These are phyloP conservation scores for Giardia duodenalis DNA, from an alignment of 208 protist genomes.

Conservation along the genomic window DNA sequence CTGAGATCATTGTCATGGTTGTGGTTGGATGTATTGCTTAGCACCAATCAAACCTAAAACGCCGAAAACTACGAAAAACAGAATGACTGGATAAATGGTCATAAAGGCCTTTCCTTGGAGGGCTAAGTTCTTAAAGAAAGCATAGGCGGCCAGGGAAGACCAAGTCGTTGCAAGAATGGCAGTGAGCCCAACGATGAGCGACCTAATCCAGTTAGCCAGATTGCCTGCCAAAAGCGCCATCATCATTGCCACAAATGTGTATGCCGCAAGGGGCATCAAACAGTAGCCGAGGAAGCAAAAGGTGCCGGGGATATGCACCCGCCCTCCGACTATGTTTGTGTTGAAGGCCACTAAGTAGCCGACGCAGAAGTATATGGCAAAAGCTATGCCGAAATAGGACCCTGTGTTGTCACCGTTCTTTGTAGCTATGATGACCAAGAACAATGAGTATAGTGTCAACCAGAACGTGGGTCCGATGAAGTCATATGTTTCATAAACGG, in stretches of 20 bases:
- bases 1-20: too few relatives aligned
- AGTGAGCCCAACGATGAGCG: not conserved
- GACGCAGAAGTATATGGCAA: not conserved
- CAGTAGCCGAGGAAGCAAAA: not conserved
- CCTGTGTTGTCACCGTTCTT: not conserved
- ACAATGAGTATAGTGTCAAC: not conserved
- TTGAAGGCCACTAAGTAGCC: not conserved
- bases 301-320: not conserved
- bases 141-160: not conserved
- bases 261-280: not conserved
- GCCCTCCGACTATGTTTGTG: not conserved
- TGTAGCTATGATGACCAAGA: not conserved
- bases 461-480: not conserved
- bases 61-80: not conserved
- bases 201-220: not conserved
- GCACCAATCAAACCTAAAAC: not conserved
- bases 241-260: not conserved
- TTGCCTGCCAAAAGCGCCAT: not conserved
- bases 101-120: not conserved
- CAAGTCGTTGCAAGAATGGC: not conserved
- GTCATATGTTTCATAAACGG: not conserved
- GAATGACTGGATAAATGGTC: not conserved
- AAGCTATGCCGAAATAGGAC: not conserved
- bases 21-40: too few relatives aligned
- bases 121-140: not conserved